phyloP scores from a whole-genome alignment of 2,329 filamentous ascomycete genomes.

The Hypoxylon sp. region DNA sequence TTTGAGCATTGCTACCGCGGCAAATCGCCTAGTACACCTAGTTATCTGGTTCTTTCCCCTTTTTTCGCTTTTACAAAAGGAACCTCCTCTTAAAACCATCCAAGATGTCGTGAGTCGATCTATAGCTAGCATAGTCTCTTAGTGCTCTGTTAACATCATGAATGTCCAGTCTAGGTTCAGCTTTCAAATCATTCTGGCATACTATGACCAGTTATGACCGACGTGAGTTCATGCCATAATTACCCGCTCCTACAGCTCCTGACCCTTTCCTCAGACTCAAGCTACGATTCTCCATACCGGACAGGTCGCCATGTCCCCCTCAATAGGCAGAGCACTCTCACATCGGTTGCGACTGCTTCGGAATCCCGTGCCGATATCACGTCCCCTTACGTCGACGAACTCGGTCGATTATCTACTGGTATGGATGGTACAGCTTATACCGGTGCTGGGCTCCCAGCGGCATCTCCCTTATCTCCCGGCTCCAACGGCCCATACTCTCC shows the following conservation, averaged over 20 bases:
- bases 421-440: slow-evolving; percentile 74
- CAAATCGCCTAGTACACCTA: background rate
- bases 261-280: slow-evolving; percentile 79
- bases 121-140: slow-evolving; percentile 20
- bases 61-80: slow-evolving; percentile 7
- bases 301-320: slow-evolving; percentile 92
- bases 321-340: slow-evolving; percentile 84
- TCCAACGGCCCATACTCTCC: slow-evolving; percentile 86
- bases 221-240: slow-evolving; percentile 64
- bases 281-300: slow-evolving; percentile 92
- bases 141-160: slow-evolving; percentile 46
- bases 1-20: slow-evolving; percentile 13
- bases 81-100: slow-evolving; percentile 13
- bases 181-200: slow-evolving; percentile 96
- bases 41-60: too few species aligned
- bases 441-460: slow-evolving; percentile 62
- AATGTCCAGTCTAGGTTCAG: slow-evolving; percentile 71
- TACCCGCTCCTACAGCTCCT: slow-evolving; percentile 39
- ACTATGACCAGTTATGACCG: slow-evolving; percentile 82
- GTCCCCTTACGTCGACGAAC: slow-evolving; percentile 83
- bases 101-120: slow-evolving; percentile 52
- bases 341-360: slow-evolving; percentile 88
- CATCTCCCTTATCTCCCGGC: slow-evolving; percentile 65
- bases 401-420: slow-evolving; percentile 65
- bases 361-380: slow-evolving; percentile 90